phyloP scores from a whole-genome alignment of 2,329 filamentous ascomycete species.

The Epichloe hybrida region DNA sequence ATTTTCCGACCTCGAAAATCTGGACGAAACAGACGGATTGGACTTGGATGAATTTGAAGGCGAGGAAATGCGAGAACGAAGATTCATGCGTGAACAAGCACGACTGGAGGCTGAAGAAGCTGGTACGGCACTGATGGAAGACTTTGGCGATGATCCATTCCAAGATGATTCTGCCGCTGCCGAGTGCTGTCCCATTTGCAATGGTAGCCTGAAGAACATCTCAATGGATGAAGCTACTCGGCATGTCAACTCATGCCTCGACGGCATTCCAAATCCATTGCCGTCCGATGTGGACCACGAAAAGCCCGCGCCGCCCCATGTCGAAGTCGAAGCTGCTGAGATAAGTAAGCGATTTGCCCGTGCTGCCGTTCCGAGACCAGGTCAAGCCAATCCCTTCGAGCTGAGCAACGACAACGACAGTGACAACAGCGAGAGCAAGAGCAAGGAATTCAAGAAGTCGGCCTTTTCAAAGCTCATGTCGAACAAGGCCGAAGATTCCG shows the following conservation, averaged over 20 bases:
- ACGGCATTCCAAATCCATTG: conserved; percentile 58
- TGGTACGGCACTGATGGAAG: conserved; percentile 24
- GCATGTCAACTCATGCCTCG: conserved; percentile 88
- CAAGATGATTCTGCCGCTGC: conserved; percentile 18
- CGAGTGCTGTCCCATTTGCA: conserved; percentile 64
- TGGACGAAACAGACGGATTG: conserved; percentile 42
- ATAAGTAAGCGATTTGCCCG: conserved; percentile 48
- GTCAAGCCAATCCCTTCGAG: conserved; percentile 66
- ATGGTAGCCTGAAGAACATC: conserved; percentile 44
- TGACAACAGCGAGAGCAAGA: conserved; percentile 18
- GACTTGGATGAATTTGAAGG: conserved; percentile 38
- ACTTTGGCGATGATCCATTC: conserved; percentile 19
- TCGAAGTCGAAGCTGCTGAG: conserved; percentile 23
- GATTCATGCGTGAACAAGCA: conserved; percentile 66
- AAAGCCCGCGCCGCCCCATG: conserved; percentile 2
- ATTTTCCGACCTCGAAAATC: conserved; percentile 22
- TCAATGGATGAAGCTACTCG: conserved; percentile 55
- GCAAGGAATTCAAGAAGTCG: conserved; percentile 34
- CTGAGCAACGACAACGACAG: conserved; percentile 22
- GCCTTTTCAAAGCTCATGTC: conserved; percentile 94
- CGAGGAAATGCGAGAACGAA: conserved; percentile 51
- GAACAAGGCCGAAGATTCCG: conserved; percentile 73
- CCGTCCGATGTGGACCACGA: conserved; percentile 21
- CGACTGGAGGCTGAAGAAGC: conserved; percentile 47
- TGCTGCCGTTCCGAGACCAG: conserved; percentile 59